Evolutionary conservation across 371 early-diverging fungal genomes (phyloP).

Genomic region (Choanephora cucurbitarum): DNA sequence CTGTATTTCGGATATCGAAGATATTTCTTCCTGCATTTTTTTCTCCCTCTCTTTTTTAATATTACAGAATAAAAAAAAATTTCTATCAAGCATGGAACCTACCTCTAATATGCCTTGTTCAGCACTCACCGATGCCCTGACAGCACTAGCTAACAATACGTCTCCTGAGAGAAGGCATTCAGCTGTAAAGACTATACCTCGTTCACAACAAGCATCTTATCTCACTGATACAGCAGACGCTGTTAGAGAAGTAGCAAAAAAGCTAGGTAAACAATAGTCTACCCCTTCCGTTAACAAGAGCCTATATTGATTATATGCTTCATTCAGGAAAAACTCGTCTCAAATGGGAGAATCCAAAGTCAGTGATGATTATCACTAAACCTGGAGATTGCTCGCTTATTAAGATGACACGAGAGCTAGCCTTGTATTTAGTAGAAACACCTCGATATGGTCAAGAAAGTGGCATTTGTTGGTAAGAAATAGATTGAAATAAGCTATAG

Average conservation of each 20-base stretch:
- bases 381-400: constrained; percentile 80
- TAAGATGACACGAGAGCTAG: constrained; percentile 76
- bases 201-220: constrained; percentile 24
- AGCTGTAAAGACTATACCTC: constrained; percentile 22
- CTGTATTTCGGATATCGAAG: neutral
- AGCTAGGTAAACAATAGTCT: constrained; percentile 31
- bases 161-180: constrained; percentile 9
- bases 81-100: constrained; percentile 9
- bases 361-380: constrained; percentile 90
- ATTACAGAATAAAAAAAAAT: neutral
- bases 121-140: constrained; percentile 21
- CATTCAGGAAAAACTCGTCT: constrained; percentile 41
- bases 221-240: constrained; percentile 46
- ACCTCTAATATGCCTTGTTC: constrained; percentile 19
- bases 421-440: constrained; percentile 73
- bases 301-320: neutral
- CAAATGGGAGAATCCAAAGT: constrained; percentile 71
- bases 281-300: too few species aligned
- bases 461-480: constrained; percentile 64
- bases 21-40: constrained; percentile 8
- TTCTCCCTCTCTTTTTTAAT: constrained; percentile 5
- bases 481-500: neutral
- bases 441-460: constrained; percentile 46
- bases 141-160: constrained; percentile 21
- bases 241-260: constrained; percentile 46